These are phyloP conservation scores for Ophiocordyceps unilateralis DNA, from an alignment of 2,329 filamentous ascomycete species.

Conservation along the genomic window DNA sequence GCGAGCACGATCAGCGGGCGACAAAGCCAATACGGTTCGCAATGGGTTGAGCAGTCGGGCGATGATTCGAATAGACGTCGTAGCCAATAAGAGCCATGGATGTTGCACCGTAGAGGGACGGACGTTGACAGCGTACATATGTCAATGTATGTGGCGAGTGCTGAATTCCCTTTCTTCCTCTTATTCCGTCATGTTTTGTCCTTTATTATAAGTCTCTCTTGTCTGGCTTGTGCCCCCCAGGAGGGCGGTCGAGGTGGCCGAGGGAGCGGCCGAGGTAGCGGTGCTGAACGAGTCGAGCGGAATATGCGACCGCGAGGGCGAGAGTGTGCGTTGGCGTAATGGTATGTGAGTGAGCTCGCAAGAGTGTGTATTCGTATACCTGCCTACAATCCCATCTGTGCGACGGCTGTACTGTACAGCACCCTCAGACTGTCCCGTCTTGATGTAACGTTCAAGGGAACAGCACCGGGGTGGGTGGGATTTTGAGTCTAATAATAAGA, in stretches of 20 bases:
- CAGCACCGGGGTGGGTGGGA: conserved; percentile 3
- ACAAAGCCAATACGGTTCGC: no score
- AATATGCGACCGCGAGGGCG: background rate
- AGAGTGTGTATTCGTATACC: no score
- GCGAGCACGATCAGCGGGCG: no score
- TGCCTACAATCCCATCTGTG: no score
- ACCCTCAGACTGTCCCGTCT: background rate
- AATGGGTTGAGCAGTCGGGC: no score
- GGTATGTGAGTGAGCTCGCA: no score
- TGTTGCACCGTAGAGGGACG: background rate
- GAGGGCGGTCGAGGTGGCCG: no score
- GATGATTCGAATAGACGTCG: background rate
- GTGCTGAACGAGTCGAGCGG: background rate
- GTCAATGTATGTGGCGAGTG: conserved; percentile 2
- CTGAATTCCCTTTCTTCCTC: no score
- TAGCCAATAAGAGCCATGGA: background rate
- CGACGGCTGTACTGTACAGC: no score
- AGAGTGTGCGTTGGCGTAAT: background rate
- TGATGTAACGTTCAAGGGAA: background rate
- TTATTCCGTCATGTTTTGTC: no score
- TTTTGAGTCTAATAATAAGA: conserved; percentile 4
- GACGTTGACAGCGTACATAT: conserved; percentile 2
- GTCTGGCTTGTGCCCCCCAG: background rate
- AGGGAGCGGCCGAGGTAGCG: background rate
- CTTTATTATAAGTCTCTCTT: no score